Conservation (phyloP, 2,329 filamentous ascomycete genomes). For the Penicillium sp. region DNA sequence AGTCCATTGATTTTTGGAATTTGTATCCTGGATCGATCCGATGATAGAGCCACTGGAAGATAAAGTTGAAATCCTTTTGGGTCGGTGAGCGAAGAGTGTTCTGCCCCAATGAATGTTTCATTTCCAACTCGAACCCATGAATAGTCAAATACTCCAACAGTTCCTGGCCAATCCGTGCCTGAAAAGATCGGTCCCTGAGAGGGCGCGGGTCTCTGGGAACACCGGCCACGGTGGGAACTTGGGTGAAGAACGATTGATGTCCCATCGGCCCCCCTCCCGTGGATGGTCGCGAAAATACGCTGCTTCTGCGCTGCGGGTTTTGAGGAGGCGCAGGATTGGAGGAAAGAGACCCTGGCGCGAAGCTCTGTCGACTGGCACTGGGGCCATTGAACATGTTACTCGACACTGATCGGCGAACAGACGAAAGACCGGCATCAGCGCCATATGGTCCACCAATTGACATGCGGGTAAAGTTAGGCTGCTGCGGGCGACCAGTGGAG, state of each 20-base stretch:
- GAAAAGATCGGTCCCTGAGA: constrained; percentile 69
- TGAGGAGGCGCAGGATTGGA: constrained; percentile 46
- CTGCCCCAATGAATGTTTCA: constrained; percentile 84
- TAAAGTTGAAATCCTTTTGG: constrained; percentile 94
- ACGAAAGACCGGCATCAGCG: constrained; percentile 69
- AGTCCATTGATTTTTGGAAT: constrained; percentile 89
- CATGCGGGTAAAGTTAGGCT: constrained; percentile 79
- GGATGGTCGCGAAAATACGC: constrained; percentile 69
- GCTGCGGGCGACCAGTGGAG: constrained; percentile 70
- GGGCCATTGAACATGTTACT: constrained; percentile 53
- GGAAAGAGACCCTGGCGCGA: constrained; percentile 52
- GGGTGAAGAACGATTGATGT: constrained; percentile 91
- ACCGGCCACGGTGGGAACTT: constrained; percentile 69
- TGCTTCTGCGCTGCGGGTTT: constrained; percentile 61
- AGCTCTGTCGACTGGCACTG: constrained; percentile 61
- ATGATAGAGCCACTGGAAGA: constrained; percentile 97
- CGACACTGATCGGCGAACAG: constrained; percentile 71
- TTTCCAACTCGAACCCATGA: constrained; percentile 95
- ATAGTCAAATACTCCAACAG: constrained; percentile 83
- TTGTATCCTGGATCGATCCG: constrained; percentile 88
- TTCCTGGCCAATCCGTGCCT: constrained; percentile 76
- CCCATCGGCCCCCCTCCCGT: constrained; percentile 53
- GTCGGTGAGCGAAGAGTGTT: constrained; percentile 90
- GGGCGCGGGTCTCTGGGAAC: constrained; percentile 80
- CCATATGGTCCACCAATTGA: constrained; percentile 65